phyloP scores from a whole-genome alignment of 495 filamentous ascomycete genomes.

The Penicillium malachiteum region DNA sequence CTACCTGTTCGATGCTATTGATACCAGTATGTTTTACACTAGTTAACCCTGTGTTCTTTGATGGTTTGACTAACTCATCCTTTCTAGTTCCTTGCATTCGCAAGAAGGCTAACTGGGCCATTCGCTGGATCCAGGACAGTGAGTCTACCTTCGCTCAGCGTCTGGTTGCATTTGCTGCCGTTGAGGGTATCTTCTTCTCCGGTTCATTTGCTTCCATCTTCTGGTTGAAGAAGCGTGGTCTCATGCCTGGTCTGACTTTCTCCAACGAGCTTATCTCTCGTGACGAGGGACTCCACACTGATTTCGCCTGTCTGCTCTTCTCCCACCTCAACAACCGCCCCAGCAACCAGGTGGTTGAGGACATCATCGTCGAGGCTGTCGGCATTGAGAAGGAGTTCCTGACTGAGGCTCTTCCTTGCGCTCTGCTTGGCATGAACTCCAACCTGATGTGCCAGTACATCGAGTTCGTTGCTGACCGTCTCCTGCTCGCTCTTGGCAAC shows the following conservation, averaged over 20 bases:
- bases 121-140: slow-evolving; percentile 90
- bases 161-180: slow-evolving; percentile 93
- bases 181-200: slow-evolving; percentile 99
- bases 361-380: slow-evolving; percentile 93
- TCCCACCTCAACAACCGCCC: slow-evolving; percentile 92
- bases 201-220: slow-evolving; percentile 99
- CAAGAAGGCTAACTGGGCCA: slow-evolving; percentile 98
- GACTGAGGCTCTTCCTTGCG: slow-evolving; percentile 88
- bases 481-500: slow-evolving; percentile 89
- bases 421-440: slow-evolving; percentile 95
- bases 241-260: slow-evolving; percentile 98
- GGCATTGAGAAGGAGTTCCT: slow-evolving; percentile 96
- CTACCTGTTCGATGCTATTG: slow-evolving; percentile 97
- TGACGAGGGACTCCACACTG: slow-evolving; percentile 98
- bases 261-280: slow-evolving; percentile 99
- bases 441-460: slow-evolving; percentile 99
- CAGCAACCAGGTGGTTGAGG: slow-evolving; percentile 71
- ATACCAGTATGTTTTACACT: slow-evolving; percentile 69
- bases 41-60: background rate
- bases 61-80: slow-evolving; percentile 26
- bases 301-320: slow-evolving; percentile 97
- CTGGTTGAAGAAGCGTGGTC: slow-evolving; percentile 99
- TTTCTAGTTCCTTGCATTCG: slow-evolving; percentile 81
- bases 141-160: slow-evolving; percentile 93
- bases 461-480: slow-evolving; percentile 96